Base-by-base conservation (phyloP, 805 yeast species). In the Cyberlindnera maritima region DNA sequence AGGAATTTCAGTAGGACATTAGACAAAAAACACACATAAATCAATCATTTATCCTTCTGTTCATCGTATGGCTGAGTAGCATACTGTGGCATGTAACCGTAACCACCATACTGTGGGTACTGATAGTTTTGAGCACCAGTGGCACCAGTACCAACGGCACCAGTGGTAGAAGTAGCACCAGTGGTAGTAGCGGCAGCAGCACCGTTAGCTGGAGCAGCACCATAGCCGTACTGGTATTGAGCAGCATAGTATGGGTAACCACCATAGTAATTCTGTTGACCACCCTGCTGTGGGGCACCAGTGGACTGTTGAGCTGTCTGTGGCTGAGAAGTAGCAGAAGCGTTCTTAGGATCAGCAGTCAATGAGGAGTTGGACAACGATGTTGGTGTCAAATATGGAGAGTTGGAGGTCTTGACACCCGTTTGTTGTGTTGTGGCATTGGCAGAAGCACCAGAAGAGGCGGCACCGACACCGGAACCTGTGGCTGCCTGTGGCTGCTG, bases 51-150 rank as follows among this genome's bases (percentile, higher is more conserved):
- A 33, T 58, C 62, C 48, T 58, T 56, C 36, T 46, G 54, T 21
- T 58, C 62, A 14, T 58, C 62, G 38, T 52, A 58, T 26, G 55
- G 58, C 28, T 54, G 53, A 25, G 46, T 48, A 44, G 55, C 53
- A 44, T 56, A 59, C 44, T 57, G 61, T 26, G 56, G 61, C 46
- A 53, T 41, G 47, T 57, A 57, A 4, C 63, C 61, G 36, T 57
- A 57, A 11, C 52, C 50, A 21, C 50, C 50, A 31, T 55, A 55
- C 46, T 55, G 59, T 12, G 56, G 54, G 39, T 57, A 58, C 42
- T 54, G 61, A 41, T 57, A 58, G 25, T 26, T 34, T 19, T 45
- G 48, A 14, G 51, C 46, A 25, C 45, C 47, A 26, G 25, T 23
- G 19, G 43, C 12, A 46, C 33, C n/a, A 9, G 45, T n/a, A n/a